Evolutionary conservation across 305 asterid species (phyloP).

Genomic region (Fraxinus baroniana): DNA sequence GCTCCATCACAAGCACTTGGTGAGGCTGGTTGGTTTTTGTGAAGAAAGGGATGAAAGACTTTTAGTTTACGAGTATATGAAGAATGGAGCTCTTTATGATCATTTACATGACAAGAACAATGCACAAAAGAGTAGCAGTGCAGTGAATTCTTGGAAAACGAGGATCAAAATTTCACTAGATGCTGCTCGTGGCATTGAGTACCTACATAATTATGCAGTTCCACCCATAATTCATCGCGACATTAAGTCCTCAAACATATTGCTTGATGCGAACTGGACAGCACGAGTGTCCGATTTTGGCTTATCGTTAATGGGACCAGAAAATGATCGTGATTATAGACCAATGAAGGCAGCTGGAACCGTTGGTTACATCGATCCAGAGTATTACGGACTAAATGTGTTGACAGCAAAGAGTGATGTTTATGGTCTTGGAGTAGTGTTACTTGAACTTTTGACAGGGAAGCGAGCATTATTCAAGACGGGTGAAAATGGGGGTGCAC

Average conservation of each 20-base stretch:
- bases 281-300: conserved; percentile 90
- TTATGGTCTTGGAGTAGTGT: conserved; percentile 78
- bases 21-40: conserved; percentile 72
- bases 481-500: conserved; percentile 44
- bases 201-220: conserved; percentile 79
- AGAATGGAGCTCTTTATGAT: conserved; percentile 79
- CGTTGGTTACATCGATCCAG: conserved; percentile 86
- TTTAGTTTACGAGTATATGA: conserved; percentile 81
- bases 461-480: conserved; percentile 69
- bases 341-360: conserved; percentile 83
- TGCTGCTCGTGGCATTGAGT: conserved; percentile 87
- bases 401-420: conserved; percentile 86
- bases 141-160: conserved; percentile 76
- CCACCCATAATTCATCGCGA: conserved; percentile 88
- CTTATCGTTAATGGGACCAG: conserved; percentile 61
- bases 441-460: conserved; percentile 78
- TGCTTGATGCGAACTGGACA: conserved; percentile 64
- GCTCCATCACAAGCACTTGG: conserved; percentile 93
- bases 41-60: conserved; percentile 80
- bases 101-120: conserved; percentile 68
- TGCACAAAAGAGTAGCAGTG: conserved; percentile 49
- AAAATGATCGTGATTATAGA: conserved; percentile 40
- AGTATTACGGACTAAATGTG: conserved; percentile 71
- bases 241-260: conserved; percentile 76
- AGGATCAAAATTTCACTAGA: conserved; percentile 77